Conservation (phyloP, 768 basidiomycete genomes). For the Pisolithus tinctorius region DNA sequence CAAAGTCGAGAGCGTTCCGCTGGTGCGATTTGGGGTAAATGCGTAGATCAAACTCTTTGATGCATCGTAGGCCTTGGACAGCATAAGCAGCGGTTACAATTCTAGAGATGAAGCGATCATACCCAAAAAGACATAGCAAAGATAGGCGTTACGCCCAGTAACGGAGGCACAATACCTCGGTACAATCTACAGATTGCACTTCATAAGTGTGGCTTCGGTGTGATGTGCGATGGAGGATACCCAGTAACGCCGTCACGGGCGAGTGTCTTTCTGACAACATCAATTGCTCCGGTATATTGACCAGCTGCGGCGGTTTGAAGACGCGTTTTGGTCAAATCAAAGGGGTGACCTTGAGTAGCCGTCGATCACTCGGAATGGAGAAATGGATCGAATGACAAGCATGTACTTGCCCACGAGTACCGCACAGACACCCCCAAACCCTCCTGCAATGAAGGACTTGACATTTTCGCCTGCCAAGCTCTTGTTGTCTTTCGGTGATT, state of each 20-base stretch:
- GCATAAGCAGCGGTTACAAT: not conserved
- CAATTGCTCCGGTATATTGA: slow-evolving; percentile 83
- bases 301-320: slow-evolving; percentile 89
- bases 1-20: slow-evolving; percentile 51
- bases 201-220: not conserved
- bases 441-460: slow-evolving; percentile 92
- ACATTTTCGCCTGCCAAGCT: slow-evolving; percentile 33
- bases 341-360: slow-evolving; percentile 74
- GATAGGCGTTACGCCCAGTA: slow-evolving; percentile 94
- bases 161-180: slow-evolving; percentile 88
- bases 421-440: slow-evolving; percentile 81
- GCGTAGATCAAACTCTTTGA: slow-evolving; percentile 82
- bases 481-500: slow-evolving; percentile 14
- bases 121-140: slow-evolving; percentile 99
- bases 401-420: slow-evolving; percentile 76
- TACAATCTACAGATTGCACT: slow-evolving; percentile 52
- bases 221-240: slow-evolving; percentile 31
- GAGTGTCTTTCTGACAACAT: slow-evolving; percentile 87
- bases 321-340: slow-evolving; percentile 95
- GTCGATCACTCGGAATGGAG: not conserved
- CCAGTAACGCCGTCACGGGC: slow-evolving; percentile 88
- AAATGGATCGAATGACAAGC: not conserved
- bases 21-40: slow-evolving; percentile 70
- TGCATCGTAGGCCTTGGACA: slow-evolving; percentile 77
- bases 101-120: slow-evolving; percentile 14